Conservation (phyloP, 2,329 filamentous ascomycete genomes). For the Penicillium sp. region DNA sequence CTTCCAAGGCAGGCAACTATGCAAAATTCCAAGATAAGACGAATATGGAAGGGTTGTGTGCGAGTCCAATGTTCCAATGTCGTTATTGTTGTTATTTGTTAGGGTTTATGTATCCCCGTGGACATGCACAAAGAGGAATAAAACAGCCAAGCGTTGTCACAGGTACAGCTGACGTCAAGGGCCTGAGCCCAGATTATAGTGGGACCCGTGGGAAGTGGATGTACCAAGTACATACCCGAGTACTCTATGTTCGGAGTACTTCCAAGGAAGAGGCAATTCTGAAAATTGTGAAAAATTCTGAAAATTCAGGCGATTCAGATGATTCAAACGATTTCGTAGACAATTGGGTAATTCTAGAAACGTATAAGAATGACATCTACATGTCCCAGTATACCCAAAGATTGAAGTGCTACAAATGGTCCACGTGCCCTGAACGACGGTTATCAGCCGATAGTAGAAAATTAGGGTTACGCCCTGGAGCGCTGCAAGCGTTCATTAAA, state of each 20-base stretch:
- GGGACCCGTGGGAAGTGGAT: constrained; percentile 9
- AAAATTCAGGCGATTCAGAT: no score
- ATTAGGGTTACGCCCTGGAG: constrained; percentile 13
- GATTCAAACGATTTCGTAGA: no score
- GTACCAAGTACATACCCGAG: constrained; percentile 3
- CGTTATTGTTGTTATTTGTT: background rate
- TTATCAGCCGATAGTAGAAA: constrained; percentile 9
- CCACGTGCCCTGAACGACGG: constrained; percentile 4
- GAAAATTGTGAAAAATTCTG: no score
- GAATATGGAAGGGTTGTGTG: background rate
- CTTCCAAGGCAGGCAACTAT: background rate
- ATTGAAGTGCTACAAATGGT: background rate
- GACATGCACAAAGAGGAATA: background rate
- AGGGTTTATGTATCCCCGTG: no score
- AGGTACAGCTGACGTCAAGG: constrained; percentile 8
- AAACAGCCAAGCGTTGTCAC: constrained; percentile 2
- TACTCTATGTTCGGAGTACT: background rate
- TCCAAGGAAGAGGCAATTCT: no score
- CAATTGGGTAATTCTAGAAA: background rate
- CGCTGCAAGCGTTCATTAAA: constrained; percentile 12
- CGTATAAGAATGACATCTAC: background rate
- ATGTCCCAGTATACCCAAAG: background rate
- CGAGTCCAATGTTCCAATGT: background rate
- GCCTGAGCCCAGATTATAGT: constrained; percentile 6
- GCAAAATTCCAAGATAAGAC: constrained; percentile 1